Percentiles rank a stretch among this genome's conserved stretches.
phyloP scores from a whole-genome alignment of 1,284 basidiomycete genomes.

The Ganoderma meredithae region DNA sequence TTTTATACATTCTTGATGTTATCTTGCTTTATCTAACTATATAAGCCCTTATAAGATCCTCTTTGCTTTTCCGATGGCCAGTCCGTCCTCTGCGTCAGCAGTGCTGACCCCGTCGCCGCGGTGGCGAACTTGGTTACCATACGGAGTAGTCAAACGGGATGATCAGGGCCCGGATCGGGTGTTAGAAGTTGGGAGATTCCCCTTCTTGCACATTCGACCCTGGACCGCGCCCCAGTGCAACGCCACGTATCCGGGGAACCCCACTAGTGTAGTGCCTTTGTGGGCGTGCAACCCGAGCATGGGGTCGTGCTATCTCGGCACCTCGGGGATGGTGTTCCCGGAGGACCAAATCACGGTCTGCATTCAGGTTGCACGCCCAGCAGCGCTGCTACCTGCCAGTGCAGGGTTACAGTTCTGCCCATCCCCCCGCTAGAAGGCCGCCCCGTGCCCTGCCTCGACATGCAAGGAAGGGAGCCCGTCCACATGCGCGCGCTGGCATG shows the following conservation, averaged over 20 bases:
- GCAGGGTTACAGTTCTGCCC: not conserved
- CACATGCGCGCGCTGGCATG: constrained; percentile 3
- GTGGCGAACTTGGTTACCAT: not conserved
- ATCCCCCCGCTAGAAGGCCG: not conserved
- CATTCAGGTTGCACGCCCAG: not conserved
- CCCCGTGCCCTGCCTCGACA: not conserved
- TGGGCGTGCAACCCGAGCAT: not conserved
- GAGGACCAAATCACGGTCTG: not conserved
- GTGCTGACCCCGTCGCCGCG: not conserved
- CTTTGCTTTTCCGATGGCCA: too few relatives aligned
- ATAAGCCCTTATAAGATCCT: too few relatives aligned
- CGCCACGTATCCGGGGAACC: not conserved
- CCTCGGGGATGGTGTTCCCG: not conserved
- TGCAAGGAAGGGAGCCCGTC: not conserved
- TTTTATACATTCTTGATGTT: too few relatives aligned
- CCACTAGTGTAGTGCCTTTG: not conserved
- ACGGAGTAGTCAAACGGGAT: not conserved
- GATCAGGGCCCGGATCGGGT: not conserved
- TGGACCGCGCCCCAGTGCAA: not conserved
- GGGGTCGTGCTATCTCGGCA: not conserved
- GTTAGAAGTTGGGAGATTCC: not conserved
- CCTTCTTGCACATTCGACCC: not conserved
- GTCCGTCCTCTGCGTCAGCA: not conserved
- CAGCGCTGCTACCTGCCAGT: not conserved
- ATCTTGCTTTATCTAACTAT: too few relatives aligned